phyloP scores from a whole-genome alignment of 139 green algal genomes.

The Tetradesmus obliquus region DNA sequence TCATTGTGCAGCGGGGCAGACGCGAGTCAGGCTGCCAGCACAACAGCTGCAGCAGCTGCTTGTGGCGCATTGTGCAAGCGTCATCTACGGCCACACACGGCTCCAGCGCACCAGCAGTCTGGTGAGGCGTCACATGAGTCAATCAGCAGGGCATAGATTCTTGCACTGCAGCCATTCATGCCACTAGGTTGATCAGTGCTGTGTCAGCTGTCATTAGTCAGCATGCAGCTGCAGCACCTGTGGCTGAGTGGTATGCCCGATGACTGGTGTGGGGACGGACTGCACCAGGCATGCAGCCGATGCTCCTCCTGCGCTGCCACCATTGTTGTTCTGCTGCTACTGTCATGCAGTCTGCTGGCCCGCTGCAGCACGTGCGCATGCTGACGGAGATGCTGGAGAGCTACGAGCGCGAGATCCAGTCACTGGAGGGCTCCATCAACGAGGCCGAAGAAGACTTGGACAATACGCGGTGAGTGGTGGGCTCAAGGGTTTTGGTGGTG shows the following conservation, averaged over 20 bases:
- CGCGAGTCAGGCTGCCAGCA: not conserved
- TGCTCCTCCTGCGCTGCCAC: no score
- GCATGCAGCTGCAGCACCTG: no score
- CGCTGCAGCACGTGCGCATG: constrained; percentile 18
- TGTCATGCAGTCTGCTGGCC: not conserved
- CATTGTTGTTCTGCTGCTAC: not conserved
- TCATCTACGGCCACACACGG: not conserved
- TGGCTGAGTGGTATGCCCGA: no score
- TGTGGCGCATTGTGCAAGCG: not conserved
- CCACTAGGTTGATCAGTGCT: no score
- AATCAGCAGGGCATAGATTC: no score
- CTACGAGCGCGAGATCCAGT: constrained; percentile 56
- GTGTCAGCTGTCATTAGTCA: no score
- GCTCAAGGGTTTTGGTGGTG: no score
- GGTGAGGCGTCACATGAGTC: no score
- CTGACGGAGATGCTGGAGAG: constrained; percentile 58
- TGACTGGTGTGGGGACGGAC: no score
- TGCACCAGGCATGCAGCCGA: no score
- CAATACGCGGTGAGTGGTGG: constrained; percentile 46
- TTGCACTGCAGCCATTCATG: no score
- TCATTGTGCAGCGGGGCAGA: not conserved
- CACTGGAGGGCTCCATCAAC: constrained; percentile 57
- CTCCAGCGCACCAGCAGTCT: no score
- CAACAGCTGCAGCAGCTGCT: not conserved
- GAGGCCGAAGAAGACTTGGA: constrained; percentile 67